phyloP scores from a whole-genome alignment of 2,329 filamentous ascomycete genomes.

The Aspergillus neoniger region DNA sequence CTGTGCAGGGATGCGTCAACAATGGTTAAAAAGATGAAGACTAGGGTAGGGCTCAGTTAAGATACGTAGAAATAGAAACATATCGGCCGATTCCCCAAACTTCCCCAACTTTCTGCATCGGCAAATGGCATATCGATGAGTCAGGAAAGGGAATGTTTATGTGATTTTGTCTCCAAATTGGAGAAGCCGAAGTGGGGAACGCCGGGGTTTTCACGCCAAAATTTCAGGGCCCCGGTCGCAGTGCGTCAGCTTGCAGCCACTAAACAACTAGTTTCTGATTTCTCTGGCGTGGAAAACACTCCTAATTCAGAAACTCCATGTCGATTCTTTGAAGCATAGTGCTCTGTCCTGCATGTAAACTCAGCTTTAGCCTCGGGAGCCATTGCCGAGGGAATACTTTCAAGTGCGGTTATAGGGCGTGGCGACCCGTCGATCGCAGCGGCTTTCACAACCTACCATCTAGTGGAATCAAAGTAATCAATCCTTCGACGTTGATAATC shows the following conservation, averaged over 20 bases:
- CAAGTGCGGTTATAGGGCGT: no score
- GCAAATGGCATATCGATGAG: not conserved
- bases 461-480: not conserved
- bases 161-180: not conserved
- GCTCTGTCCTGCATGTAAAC: not conserved
- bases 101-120: not conserved
- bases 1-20: not conserved
- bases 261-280: not conserved
- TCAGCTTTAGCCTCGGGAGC: not conserved
- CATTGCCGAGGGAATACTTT: no score
- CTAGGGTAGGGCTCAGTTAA: not conserved
- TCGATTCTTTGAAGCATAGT: not conserved
- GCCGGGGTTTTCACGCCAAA: not conserved
- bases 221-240: not conserved
- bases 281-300: no score
- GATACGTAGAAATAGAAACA: not conserved
- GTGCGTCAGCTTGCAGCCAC: not conserved
- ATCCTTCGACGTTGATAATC: not conserved
- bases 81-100: not conserved
- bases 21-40: no score
- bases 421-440: no score
- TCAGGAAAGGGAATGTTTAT: not conserved
- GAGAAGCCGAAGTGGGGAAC: not conserved
- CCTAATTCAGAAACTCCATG: no score
- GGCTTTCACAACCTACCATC: not conserved